Evolutionary conservation across 257 asterid species (phyloP).

Genomic region (Pogostemon cablin): DNA sequence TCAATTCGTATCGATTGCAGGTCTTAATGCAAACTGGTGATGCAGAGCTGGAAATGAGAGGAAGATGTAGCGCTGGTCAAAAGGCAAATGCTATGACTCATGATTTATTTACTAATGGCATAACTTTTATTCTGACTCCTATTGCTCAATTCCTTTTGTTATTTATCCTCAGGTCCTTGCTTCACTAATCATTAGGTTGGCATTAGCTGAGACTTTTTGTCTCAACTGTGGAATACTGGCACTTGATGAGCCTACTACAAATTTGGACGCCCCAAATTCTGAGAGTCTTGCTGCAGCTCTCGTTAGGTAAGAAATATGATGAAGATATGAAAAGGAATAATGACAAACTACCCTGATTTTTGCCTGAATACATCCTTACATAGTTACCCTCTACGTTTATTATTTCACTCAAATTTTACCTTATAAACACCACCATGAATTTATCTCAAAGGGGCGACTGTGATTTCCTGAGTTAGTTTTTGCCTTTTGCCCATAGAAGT

Average conservation of each 20-base stretch:
- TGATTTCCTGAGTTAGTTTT: neutral
- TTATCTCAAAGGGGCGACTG: too few relatives aligned
- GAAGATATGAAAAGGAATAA: constrained; percentile 5
- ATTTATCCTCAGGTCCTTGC: constrained; percentile 76
- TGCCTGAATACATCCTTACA: too few relatives aligned
- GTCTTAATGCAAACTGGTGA: constrained; percentile 97
- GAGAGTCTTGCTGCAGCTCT: constrained; percentile 97
- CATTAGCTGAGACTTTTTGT: constrained; percentile 98
- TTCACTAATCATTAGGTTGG: constrained; percentile 86
- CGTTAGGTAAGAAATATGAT: constrained; percentile 54
- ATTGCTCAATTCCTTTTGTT: neutral
- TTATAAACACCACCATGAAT: too few relatives aligned
- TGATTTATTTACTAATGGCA: neutral
- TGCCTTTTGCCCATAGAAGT: neutral
- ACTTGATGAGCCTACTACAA: constrained; percentile 98
- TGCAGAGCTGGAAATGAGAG: constrained; percentile 97
- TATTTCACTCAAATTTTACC: too few relatives aligned
- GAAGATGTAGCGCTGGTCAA: constrained; percentile 99
- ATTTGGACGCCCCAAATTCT: constrained; percentile 85
- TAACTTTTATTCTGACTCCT: neutral
- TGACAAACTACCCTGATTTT: neutral
- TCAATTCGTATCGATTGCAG: constrained; percentile 42
- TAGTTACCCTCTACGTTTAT: too few relatives aligned
- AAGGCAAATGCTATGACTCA: constrained; percentile 52
- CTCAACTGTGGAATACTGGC: constrained; percentile 97